Evolutionary conservation across 805 yeast species (phyloP).

Genomic region (Cyberlindnera euphorbiiphila): DNA sequence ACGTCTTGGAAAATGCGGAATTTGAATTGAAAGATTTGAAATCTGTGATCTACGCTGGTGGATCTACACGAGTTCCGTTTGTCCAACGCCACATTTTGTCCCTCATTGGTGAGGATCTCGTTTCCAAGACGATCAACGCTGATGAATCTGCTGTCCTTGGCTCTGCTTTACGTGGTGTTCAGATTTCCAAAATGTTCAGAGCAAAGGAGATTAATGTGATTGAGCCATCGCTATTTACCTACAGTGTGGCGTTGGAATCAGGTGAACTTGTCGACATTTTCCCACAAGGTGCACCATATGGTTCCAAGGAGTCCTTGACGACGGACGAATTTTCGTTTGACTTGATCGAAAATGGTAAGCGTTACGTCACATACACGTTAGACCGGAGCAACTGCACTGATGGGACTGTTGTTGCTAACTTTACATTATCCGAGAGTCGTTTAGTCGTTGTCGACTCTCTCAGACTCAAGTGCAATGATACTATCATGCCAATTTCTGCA

Average conservation of each 20-base stretch:
- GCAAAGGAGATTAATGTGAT: conserved; percentile 55
- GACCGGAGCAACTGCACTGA: conserved; percentile 28
- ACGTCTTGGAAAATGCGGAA: conserved; percentile 39
- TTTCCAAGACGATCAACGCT: conserved; percentile 86
- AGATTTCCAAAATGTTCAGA: conserved; percentile 63
- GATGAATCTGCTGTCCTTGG: conserved; percentile 95
- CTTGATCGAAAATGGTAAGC: conserved; percentile 30
- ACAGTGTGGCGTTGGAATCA: conserved; percentile 33
- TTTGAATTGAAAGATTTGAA: conserved; percentile 37
- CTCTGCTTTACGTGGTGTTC: conserved; percentile 77
- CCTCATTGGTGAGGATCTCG: conserved; percentile 53
- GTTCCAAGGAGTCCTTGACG: no score
- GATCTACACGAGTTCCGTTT: conserved; percentile 86
- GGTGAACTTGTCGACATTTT: conserved; percentile 38
- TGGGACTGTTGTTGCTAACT: conserved; percentile 42
- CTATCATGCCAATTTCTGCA: no score
- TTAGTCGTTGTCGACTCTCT: conserved; percentile 44
- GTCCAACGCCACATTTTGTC: conserved; percentile 60
- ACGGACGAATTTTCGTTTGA: conserved; percentile 33
- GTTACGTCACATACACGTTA: conserved; percentile 28
- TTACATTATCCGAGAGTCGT: conserved; percentile 45
- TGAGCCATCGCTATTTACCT: conserved; percentile 53
- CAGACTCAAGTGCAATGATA: conserved; percentile 39
- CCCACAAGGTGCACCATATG: conserved; percentile 41
- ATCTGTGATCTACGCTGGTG: conserved; percentile 83